Percentiles rank a stretch among this genome's conserved stretches.
Evolutionary conservation across 2,329 filamentous ascomycete species (phyloP).

Genomic region (Fusarium sp.): DNA sequence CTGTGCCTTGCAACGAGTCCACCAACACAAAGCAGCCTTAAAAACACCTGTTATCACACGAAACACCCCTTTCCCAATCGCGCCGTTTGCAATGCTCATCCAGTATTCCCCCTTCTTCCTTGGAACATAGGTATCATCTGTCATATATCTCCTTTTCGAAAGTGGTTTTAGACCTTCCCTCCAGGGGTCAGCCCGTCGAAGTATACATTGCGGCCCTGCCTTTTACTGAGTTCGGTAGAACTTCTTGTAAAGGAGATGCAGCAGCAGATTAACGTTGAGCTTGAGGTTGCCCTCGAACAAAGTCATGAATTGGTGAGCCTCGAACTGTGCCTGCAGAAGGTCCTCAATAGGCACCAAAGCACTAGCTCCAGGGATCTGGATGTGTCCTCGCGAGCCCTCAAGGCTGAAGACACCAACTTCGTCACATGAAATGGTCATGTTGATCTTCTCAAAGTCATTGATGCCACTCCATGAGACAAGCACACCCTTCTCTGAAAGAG

Average conservation of each 20-base stretch:
- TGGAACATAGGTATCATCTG: constrained; percentile 34
- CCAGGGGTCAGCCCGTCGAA: constrained; percentile 27
- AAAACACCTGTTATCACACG: constrained; percentile 40
- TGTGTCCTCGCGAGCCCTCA: constrained; percentile 89
- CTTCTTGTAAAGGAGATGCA: constrained; percentile 99
- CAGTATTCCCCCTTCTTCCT: constrained; percentile 31
- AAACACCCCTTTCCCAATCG: constrained; percentile 39
- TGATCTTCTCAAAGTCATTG: constrained; percentile 83
- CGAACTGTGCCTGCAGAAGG: constrained; percentile 94
- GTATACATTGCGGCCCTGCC: constrained; percentile 14
- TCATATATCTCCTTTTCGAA: constrained; percentile 22
- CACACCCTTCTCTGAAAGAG: constrained; percentile 92
- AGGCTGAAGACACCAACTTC: constrained; percentile 94
- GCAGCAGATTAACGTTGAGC: constrained; percentile 94
- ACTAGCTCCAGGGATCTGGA: constrained; percentile 95
- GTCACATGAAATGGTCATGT: constrained; percentile 94
- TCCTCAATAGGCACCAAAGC: constrained; percentile 92
- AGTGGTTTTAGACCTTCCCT: constrained; percentile 26
- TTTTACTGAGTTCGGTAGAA: constrained; percentile 82
- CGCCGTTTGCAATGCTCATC: constrained; percentile 45
- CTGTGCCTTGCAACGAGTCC: constrained; percentile 30
- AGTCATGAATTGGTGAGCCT: constrained; percentile 95
- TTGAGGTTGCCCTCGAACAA: constrained; percentile 87
- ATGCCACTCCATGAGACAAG: constrained; percentile 92
- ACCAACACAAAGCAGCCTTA: constrained; percentile 43